Evolutionary conservation across 75 land plant species (phyloP), one percentile per base, ranked within the genome.

Genomic region (Isoetes taiwanensis): DNA sequence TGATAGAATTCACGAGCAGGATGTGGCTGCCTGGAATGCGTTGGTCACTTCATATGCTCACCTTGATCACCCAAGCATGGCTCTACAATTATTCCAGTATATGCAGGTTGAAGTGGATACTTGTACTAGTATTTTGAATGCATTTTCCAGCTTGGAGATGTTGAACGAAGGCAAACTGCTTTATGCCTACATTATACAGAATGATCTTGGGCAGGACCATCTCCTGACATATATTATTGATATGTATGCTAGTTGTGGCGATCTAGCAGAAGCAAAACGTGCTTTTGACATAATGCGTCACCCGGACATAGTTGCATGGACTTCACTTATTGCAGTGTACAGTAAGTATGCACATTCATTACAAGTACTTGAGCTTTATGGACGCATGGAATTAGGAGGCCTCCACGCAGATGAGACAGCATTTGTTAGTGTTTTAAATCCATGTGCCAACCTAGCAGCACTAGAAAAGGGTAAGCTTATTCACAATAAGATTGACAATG

Each of bases 1-100:
- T 21, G 34, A 60, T 52, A 30, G 16, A 26, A 65, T 62, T 28
- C 61, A 54, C 16, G 30, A 53, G 20, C 21, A 54, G 28, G 75
- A 72, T 52, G 59, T 76, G 3, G 75, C 74, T 9, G 43, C 75
- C 3, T 81, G 84, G 84, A 81, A 71, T 67, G 78, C 76, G 19
- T 68, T 52, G 2, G 30, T 52, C 27, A 2, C 27, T 19, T 6
- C 30, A 2, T 31, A 16, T 5, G 25, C 23, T 26, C 23, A 5
- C n/a, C 3, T 28, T 23, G 25, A 12, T 28, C 31, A 52, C 3
- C 2, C 8, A 3, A 52, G n/a, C n/a, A n/a, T n/a, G n/a, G n/a
- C n/a, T n/a, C n/a, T n/a, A n/a, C n/a, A n/a, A n/a, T n/a, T n/a
- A n/a, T n/a, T n/a, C n/a, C n/a, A n/a, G n/a, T n/a, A n/a, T n/a